Evolutionary conservation across 1,139 yeast genomes (phyloP), one percentile per base, ranked within the genome.

Genomic region (Scheffersomyces cryptocercus): DNA sequence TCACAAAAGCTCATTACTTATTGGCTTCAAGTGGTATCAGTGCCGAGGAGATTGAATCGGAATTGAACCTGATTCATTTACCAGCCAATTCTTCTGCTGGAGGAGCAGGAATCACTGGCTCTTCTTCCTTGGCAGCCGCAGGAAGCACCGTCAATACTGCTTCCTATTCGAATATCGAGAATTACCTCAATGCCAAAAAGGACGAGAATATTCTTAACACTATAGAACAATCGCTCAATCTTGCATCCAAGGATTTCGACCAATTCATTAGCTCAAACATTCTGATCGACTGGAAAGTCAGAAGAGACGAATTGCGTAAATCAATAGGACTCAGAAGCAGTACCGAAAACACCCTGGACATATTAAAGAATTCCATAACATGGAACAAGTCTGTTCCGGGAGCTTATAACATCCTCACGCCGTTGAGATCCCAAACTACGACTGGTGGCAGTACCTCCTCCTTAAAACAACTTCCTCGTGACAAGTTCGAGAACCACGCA

Each of bases 11-110:
- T 0, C 97, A 90, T 57, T 91, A 91, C 61, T 69, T 91, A 38
- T 73, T 93, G 43, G 97, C 97, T 2, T 88, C 95, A 0, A 86
- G 95, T 58, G 97, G 97, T 0, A 77, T 91, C 43, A 85, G 89
- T 45, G 88, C 95, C 36, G 97, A 89, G 56, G 95, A 89, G 45
- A 84, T 93, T 38, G 91, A 87, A 52, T 73, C 75, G 38, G 91
- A 88, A 42, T 68, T 85, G 51, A 77, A 76, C 40, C 47, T 68
- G 10, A 65, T 70, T 29, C 61, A 62, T 35, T 48, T 64, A 10
- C 66, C 70, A n/a, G 42, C 42, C 2, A 29, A 44, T n/a, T 42
- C 52, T 14, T 35, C 40, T 4, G 47, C 46, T 24, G 35, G 47
- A 3, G 35, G 35, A 13, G 12, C 35, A 14, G 12, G 24, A 14